Percentiles rank a stretch among this genome's conserved stretches.
Evolutionary conservation across 148 eudicot genomes (phyloP).

Genomic region (Vaccinium macrocarpon): DNA sequence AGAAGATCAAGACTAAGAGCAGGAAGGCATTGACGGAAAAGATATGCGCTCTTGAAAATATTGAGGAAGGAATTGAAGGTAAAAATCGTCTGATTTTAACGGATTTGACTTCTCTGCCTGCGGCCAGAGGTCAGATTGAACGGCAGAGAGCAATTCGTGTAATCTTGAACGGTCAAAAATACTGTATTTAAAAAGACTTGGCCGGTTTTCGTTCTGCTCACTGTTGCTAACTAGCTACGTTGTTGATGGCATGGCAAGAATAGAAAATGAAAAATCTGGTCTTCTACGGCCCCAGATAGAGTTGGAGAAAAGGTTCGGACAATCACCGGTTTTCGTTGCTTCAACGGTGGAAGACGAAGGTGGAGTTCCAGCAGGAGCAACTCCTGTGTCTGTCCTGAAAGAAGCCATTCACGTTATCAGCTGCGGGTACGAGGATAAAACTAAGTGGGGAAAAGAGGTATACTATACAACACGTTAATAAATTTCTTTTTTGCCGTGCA

Average conservation of each 20-base stretch:
- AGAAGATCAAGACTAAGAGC: slow-evolving; percentile 45
- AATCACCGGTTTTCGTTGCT: slow-evolving; percentile 88
- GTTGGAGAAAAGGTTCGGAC: slow-evolving; percentile 91
- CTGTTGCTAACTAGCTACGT: background rate
- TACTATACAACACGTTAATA: no score
- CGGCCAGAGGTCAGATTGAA: background rate
- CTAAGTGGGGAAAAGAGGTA: no score
- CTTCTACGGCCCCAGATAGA: slow-evolving; percentile 74
- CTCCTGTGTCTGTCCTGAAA: slow-evolving; percentile 74
- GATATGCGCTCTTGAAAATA: slow-evolving; percentile 62
- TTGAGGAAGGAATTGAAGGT: slow-evolving; percentile 71
- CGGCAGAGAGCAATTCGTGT: background rate
- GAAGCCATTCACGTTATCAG: slow-evolving; percentile 98
- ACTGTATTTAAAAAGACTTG: no score
- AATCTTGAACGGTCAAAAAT: background rate
- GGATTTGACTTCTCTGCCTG: background rate
- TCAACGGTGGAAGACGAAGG: slow-evolving; percentile 84
- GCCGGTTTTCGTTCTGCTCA: no score
- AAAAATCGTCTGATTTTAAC: background rate
- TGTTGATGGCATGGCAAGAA: slow-evolving; percentile 43
- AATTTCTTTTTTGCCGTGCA: no score
- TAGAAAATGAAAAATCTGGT: slow-evolving; percentile 66
- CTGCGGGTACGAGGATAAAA: slow-evolving; percentile 78
- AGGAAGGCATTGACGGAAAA: slow-evolving; percentile 23
- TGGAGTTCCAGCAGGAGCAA: slow-evolving; percentile 61